Conservation (phyloP, 495 filamentous ascomycete genomes). For the Neurospora africana region DNA sequence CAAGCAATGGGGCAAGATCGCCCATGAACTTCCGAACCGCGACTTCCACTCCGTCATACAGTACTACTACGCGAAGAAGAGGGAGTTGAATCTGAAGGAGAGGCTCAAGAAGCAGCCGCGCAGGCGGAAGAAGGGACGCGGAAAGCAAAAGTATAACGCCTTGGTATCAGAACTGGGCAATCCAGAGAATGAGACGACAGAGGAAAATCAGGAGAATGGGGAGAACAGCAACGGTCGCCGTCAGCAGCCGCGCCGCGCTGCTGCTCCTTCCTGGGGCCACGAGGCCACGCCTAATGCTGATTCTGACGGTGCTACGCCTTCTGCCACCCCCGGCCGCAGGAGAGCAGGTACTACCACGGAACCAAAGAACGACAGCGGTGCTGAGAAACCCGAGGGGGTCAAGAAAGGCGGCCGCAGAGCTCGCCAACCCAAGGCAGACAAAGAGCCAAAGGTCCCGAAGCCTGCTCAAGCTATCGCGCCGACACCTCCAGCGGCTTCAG, state of each 20-base stretch:
- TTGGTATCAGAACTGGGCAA: constrained; percentile 66
- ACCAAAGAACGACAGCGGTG: constrained; percentile 37
- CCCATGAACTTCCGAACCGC: constrained; percentile 57
- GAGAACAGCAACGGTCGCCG: constrained; percentile 39
- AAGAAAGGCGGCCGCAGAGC: constrained; percentile 32
- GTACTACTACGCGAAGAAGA: constrained; percentile 94
- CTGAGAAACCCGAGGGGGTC: constrained; percentile 45
- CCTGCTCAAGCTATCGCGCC: constrained; percentile 31
- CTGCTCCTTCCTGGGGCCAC: constrained; percentile 40
- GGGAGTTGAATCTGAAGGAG: constrained; percentile 75
- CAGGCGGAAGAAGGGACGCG: constrained; percentile 46
- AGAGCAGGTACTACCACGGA: constrained; percentile 28
- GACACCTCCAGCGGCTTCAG: constrained; percentile 21
- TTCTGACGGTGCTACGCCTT: constrained; percentile 43
- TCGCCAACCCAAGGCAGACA: constrained; percentile 34
- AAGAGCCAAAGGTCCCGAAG: constrained; percentile 22
- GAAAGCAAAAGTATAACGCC: constrained; percentile 61
- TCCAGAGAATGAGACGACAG: constrained; percentile 39
- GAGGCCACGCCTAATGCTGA: constrained; percentile 39
- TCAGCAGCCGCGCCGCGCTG: constrained; percentile 39
- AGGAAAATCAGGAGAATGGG: constrained; percentile 40
- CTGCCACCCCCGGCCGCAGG: constrained; percentile 39
- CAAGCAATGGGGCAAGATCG: constrained; percentile 89
- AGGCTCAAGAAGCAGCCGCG: constrained; percentile 65
- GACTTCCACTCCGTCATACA: constrained; percentile 80